Evolutionary conservation across 345 rosid genomes (phyloP).

Genomic region (Gossypium australe): DNA sequence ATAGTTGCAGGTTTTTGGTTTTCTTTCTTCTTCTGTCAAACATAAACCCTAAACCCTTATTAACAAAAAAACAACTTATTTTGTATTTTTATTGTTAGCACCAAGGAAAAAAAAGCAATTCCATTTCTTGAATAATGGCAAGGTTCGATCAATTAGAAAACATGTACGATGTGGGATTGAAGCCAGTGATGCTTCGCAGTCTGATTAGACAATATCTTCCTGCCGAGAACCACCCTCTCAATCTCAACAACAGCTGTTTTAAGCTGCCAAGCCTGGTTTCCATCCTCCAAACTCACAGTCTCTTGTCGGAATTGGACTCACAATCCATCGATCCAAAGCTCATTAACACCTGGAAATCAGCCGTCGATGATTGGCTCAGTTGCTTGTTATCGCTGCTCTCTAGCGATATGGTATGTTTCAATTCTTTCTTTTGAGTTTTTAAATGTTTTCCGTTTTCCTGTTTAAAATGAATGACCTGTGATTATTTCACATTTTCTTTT

Average conservation of each 20-base stretch:
- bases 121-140: constrained; percentile 24
- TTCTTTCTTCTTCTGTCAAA: background rate
- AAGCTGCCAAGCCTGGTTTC: constrained; percentile 45
- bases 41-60: background rate
- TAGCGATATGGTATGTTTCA: constrained; percentile 41
- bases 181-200: constrained; percentile 52
- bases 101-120: background rate
- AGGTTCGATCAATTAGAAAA: constrained; percentile 33
- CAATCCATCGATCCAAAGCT: constrained; percentile 32
- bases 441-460: background rate
- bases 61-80: background rate
- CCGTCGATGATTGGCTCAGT: constrained; percentile 66
- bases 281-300: constrained; percentile 36
- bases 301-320: constrained; percentile 42
- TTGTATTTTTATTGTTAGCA: background rate
- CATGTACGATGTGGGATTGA: constrained; percentile 51
- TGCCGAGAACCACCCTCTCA: constrained; percentile 46
- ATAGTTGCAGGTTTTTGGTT: too few relatives aligned
- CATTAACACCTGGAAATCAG: constrained; percentile 43
- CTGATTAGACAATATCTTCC: constrained; percentile 55
- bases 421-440: background rate
- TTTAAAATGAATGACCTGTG: background rate
- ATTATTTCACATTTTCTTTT: background rate
- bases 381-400: constrained; percentile 43
- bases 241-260: constrained; percentile 13